Evolutionary conservation across 78 protist genomes (phyloP).

Genomic region (Dictyostelium discoideum): dicty_2.7 NC_007088.5:3641501-3642000

Average conservation of each 20-base stretch:
- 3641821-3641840: background rate
- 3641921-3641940: constrained; percentile 84
- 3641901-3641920: constrained; percentile 84
- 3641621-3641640: too few relatives aligned
- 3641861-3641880: constrained; percentile 31
- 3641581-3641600: background rate
- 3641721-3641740: too few relatives aligned
- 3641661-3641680: background rate
- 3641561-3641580: background rate
- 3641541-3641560: background rate
- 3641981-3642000: background rate
- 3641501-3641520: background rate
- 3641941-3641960: constrained; percentile 33
- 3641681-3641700: background rate
- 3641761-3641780: too few relatives aligned
- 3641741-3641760: too few relatives aligned
- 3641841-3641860: constrained; percentile 50
- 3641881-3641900: constrained; percentile 85
- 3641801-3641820: background rate
- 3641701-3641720: background rate
- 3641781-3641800: background rate
- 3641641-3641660: background rate
- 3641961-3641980: background rate
- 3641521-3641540: background rate
- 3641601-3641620: background rate